Evolutionary conservation across 2,329 filamentous ascomycete species (phyloP), one percentile per base, ranked within the genome.

Genomic region (Pseudogymnoascus sp.): DNA sequence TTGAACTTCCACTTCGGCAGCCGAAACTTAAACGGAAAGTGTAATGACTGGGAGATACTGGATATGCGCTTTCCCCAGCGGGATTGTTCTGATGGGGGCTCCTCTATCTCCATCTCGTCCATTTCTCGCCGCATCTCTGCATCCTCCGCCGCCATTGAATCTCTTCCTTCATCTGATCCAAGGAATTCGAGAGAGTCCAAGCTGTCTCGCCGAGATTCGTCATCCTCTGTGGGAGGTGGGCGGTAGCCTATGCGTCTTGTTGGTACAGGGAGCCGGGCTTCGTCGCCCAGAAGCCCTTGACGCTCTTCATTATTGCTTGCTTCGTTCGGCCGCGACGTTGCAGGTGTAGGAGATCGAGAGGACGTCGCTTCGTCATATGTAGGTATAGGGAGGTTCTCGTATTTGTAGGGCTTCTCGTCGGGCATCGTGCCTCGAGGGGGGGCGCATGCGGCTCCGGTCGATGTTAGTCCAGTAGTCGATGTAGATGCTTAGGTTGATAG

Each of bases 51-150:
- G 1, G 69, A 69, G n/a, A 75, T 67, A 34, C 67, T 73, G 1
- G 69, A 72, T 64, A 76, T 73, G 7, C 74, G 70, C 65, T 76
- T 76, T 56, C 70, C 71, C 72, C 73, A 75, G 5, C 68, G 50
- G 4, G 69, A 70, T 60, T 71, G 69, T 82, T 73, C 69, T 78
- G 79, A 74, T 76, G 81, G 69, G 28, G 86, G 85, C 69, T 96
- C 91, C 70, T 91, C 84, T 44, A 96, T 85, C 69, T 96, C 91
- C 82, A 96, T 87, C 82, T 97, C 89, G 72, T 96, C 86, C 78
- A 97, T 88, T 76, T 95, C 90, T 68, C 89, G 84, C 66, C 90
- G 86, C 70, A 95, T 82, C 66, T 87, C 85, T 34, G 84, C 85
- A 60, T 80, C 79, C 67, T 89, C 82, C 34, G 75, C 73, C 59